Evolutionary conservation across 768 basidiomycete genomes (phyloP), one percentile per base, ranked within the genome.

Genomic region (Coprinellus micaceus): DNA sequence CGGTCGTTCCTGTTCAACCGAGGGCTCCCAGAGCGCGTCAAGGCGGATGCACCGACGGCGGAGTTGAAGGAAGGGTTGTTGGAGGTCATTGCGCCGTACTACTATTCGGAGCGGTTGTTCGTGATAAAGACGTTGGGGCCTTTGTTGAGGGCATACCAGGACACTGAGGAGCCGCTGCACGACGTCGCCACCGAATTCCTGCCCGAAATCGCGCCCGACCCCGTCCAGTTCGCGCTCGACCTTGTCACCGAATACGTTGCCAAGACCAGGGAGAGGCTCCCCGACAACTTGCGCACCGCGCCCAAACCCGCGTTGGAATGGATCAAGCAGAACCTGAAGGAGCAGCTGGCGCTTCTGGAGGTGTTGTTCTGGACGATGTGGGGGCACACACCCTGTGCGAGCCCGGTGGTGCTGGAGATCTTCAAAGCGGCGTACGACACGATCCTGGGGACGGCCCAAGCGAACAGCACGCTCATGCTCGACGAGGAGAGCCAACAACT

Each of bases 341-440:
- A 94, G 64, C 95, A 96, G 67, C 73, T 93, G 40, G 84, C 85
- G 11, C 66, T 94, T 41, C 73, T 97, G 48, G 92, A 97, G 61
- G 82, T 95, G 30, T 76, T 97, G 44, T 98, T 97, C 70, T 91
- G 91, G 83, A 80, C 85, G 4, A 86, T 94, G 82, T 95, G 88
- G 85, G 84, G 81, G 12, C 86, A 83, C 56, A 81, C 82, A 11
- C 70, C 85, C 0, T 86, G 89, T 62, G 79, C 76, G 36, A 89
- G 86, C 2, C 72, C 79, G 3, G 64, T 88, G 54, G 85, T 91
- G 26, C 75, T 79, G 61, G 72, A 74, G 53, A 79, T 94, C 36
- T 83, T 85, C 67, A 77, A 85, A 57, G 77, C 83, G 1, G 85
- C 86, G 5, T 88, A 86, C 64, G 69, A 69, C 29, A 84, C 85